Base-by-base conservation (phyloP, 176 grass and related monocot species). In the Ensete ventricosum region DNA sequence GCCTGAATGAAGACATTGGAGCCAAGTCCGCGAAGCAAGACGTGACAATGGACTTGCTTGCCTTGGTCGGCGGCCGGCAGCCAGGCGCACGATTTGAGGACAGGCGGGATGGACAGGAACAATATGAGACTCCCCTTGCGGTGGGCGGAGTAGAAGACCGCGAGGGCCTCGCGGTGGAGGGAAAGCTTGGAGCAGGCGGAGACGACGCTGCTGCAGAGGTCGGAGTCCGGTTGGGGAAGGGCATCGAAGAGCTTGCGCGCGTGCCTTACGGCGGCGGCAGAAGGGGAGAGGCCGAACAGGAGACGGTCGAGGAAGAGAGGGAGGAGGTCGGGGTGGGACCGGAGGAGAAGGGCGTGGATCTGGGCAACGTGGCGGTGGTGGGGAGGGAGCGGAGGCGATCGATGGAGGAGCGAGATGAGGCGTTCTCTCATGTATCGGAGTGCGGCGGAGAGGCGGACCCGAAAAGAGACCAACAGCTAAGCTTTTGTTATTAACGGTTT, bases 221-320 rank as follows among this genome's bases (percentile, higher is more conserved):
- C 58, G 11, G 82, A 66, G 26, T 85, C 77, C 48, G 84, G 84
- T 81, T 54, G 84, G 50, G 86, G 74, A 76, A 85, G 71, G 60
- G 79, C 69, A 70, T 96, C 92, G 92, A 96, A 89, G 74, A 89
- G 71, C 78, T 89, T 75, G 80, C 75, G 86, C 64, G 92, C 84
- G 79, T 79, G 64, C 11, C 59, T 53, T 50, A 58, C 66, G 29
- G 26, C 26, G 11, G 29, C 29, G 66, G 66, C 29, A 14, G 27
- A 78, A 29, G 59, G 73, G 77, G 79, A 59, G 49, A 79, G 48
- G 43, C 84, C 73, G n/a, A 70, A 58, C 4, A 25, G 19, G 73
- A 68, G 14, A 17, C 19, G 26, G 24, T 12, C 14, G 25, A 66
- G 12, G 54, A 84, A 79, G 55, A 96, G 62, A 25, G 83, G 77